Evolutionary conservation across 306 rosid species (phyloP).

Genomic region (Arachis hypogaea): DNA sequence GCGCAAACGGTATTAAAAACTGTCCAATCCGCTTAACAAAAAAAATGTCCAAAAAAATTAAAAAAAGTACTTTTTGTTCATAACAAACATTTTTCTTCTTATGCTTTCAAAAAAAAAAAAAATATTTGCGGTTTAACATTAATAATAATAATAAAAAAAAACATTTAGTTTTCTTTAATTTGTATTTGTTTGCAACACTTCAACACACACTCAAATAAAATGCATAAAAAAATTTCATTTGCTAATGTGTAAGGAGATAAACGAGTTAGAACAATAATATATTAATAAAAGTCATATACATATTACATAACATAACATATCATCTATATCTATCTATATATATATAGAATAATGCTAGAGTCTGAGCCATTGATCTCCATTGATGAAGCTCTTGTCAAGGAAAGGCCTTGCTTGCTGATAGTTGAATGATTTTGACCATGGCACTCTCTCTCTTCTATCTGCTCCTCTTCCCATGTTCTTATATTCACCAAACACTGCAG

Average conservation of each 20-base stretch:
- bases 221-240: background rate
- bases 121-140: too few species aligned
- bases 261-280: slow-evolving; percentile 7
- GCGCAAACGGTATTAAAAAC: too few species aligned
- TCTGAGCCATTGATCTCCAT: slow-evolving; percentile 83
- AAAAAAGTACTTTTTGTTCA: too few species aligned
- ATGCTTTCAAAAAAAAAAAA: too few species aligned
- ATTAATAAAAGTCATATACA: too few species aligned
- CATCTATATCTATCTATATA: too few species aligned
- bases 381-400: slow-evolving; percentile 58
- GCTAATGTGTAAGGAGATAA: slow-evolving; percentile 9
- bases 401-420: slow-evolving; percentile 60
- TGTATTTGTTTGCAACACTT: background rate
- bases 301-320: too few species aligned
- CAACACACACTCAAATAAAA: background rate
- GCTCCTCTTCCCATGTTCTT: slow-evolving; percentile 75
- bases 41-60: too few species aligned
- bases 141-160: too few species aligned
- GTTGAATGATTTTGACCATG: slow-evolving; percentile 73
- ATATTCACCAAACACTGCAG: slow-evolving; percentile 78
- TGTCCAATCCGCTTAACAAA: too few species aligned
- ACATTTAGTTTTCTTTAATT: too few species aligned
- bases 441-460: slow-evolving; percentile 53
- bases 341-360: slow-evolving; percentile 31
- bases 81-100: too few species aligned